Evolutionary conservation across 257 asterid species (phyloP).

Genomic region (Apocynum venetum): DNA sequence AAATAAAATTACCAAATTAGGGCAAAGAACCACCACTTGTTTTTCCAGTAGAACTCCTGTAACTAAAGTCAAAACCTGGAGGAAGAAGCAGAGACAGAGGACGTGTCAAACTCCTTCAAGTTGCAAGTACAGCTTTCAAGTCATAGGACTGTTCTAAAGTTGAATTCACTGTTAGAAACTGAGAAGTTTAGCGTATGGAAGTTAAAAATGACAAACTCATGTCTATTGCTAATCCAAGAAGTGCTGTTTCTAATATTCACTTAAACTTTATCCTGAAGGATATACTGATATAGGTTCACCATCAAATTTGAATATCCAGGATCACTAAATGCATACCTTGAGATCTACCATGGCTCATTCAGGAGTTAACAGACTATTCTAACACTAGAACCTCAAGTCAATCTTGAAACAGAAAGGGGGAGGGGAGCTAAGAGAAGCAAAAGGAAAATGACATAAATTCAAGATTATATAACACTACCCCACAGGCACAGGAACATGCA

Average conservation of each 20-base stretch:
- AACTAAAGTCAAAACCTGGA: conserved; percentile 69
- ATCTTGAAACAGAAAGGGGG: not conserved
- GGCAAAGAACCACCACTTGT: conserved; percentile 77
- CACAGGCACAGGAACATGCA: not conserved
- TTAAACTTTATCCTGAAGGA: not conserved
- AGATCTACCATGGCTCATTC: not conserved
- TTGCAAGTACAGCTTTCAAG: not conserved
- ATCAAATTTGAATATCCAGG: not conserved
- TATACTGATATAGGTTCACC: not conserved
- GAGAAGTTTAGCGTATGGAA: not conserved
- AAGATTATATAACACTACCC: not conserved
- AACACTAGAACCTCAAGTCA: not conserved
- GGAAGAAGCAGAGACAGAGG: conserved; percentile 4
- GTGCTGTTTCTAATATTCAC: not conserved
- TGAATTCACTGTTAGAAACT: not conserved
- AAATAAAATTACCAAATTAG: conserved; percentile 64
- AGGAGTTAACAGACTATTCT: not conserved
- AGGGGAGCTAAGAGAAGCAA: not conserved
- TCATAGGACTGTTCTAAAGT: not conserved
- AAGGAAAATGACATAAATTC: not conserved
- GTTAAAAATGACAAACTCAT: not conserved
- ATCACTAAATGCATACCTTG: not conserved
- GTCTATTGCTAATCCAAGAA: not conserved
- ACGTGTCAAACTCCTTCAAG: not conserved
- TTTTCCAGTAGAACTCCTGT: conserved; percentile 84